These are phyloP conservation scores for Amanita jacksonii DNA, from an alignment of 768 basidiomycete species.

Conservation along the genomic window DNA sequence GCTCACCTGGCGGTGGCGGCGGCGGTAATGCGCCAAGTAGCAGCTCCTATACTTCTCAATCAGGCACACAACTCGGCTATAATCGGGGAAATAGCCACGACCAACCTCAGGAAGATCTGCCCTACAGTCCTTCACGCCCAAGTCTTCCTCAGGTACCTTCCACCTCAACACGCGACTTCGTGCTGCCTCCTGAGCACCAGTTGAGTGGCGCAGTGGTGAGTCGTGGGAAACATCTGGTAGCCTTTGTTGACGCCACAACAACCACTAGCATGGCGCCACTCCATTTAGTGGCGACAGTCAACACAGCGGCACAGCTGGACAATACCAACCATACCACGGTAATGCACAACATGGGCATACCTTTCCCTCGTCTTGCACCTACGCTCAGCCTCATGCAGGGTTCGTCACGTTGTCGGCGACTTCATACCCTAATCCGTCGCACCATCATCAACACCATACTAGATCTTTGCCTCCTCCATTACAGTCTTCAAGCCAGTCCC, in stretches of 20 bases:
- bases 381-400: not conserved
- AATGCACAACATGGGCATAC: not conserved
- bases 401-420: not conserved
- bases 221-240: not conserved
- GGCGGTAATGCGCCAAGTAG: not conserved
- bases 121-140: not conserved
- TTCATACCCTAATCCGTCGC: no score
- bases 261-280: constrained; percentile 6
- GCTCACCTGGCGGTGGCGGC: constrained; percentile 2
- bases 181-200: not conserved
- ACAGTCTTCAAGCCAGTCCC: not conserved
- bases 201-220: not conserved
- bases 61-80: not conserved
- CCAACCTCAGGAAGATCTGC: constrained; percentile 3
- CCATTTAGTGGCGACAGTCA: constrained; percentile 1
- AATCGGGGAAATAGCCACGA: not conserved
- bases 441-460: not conserved
- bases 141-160: not conserved
- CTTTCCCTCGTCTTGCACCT: not conserved
- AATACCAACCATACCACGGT: not conserved
- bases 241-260: not conserved
- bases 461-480: not conserved
- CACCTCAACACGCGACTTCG: not conserved
- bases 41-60: not conserved
- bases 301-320: not conserved